Base-by-base conservation (phyloP, 2,329 filamentous ascomycete species). In the Trichoderma sp. region DNA sequence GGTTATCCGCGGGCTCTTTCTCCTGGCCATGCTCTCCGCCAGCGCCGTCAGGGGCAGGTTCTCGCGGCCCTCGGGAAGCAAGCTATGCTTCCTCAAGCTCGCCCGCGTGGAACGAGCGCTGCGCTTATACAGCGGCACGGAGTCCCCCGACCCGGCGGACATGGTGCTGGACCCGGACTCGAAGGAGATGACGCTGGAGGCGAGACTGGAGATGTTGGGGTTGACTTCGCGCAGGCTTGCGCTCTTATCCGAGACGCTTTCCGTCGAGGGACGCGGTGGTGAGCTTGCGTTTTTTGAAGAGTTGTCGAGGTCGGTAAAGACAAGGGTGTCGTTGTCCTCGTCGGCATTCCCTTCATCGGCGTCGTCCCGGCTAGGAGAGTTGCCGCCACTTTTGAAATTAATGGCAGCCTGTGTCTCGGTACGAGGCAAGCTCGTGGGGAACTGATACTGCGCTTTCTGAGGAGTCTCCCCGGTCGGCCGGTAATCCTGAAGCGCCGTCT, bases 401-500 rank as follows among this genome's bases (percentile, higher is more conserved):
- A 85, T 76, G 26, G 28, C 41, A 1, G 81, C 80, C 68, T 81
- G 81, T 0, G 81, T 69, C 28, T 78, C 77, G 0, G 95, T 98
- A 28, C 88, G 87, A 3, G 95, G 95, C 1, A 99, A 82, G 2
- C 84, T 81, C 1, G 85, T 90, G 0, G 92, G 91, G 72, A 92
- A 97, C n/a, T 86, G 82, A 77, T 98, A 99, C 60, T 87, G 82
- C 34, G 83, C 80, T 78, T 93, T 95, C 73, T 90, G 87, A 0
- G 95, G 95, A 1, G 95, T 98, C 54, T 90, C 83, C 59, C 95
- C 94, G 0, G 95, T 98, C 0, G 91, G 86, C 44, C 86, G 81
- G 75, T 98, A 98, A 74, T 97, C 93, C 61, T 88, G 83, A 60
- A 98, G 82, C 5, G 81, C 77, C 1, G 88, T 87, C 54, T 77